Base-by-base conservation (phyloP, 2,329 filamentous ascomycete genomes). In the Parastagonospora nodorum region DNA sequence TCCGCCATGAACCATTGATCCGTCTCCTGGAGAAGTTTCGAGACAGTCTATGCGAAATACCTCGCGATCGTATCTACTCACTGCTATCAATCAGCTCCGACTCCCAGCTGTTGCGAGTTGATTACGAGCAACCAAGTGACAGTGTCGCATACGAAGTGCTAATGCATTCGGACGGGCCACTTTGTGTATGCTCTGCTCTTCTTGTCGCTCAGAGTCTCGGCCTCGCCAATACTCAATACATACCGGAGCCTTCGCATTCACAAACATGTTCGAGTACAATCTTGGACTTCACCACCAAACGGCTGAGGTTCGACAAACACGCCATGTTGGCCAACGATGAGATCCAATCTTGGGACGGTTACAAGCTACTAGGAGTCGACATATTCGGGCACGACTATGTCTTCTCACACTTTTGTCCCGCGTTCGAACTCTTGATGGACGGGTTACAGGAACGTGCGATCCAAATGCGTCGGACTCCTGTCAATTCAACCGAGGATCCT, bases 31-130 rank as follows among this genome's bases (percentile, higher is more conserved):
- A 49, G 12, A 37, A 37, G 40, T 53, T 39, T 27, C 45, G 36
- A 4, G 30, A 43, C 8, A 38, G 47, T 10, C 14, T 44, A 11
- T 55, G 52, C 31, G 28, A 15, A 4, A 44, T 51, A n/a, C 12
- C 38, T 8, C 52, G 52, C 10, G 52, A 51, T 30, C 45, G 45
- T 14, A 16, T 55, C 15, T 51, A 41, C n/a, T 51, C 52, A 2
- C 39, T 55, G 8, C 38, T 48, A 10, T 35, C 52, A 7, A 27
- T 50, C 1, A 47, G 36, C n/a, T 27, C 16, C n/a, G 42, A 45
- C 15, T 36, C 35, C 4, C 42, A 49, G 24, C 29, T 45, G 1
- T 45, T 42, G 2, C n/a, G 48, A 33, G 39, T 51, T 15, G 14
- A 55, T 11, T 55, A 47, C 33, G 30, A 24, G 24, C 33, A 46